Evolutionary conservation across 352 stramenopile genomes (phyloP).

Genomic region (Globisporangium canariense): DNA sequence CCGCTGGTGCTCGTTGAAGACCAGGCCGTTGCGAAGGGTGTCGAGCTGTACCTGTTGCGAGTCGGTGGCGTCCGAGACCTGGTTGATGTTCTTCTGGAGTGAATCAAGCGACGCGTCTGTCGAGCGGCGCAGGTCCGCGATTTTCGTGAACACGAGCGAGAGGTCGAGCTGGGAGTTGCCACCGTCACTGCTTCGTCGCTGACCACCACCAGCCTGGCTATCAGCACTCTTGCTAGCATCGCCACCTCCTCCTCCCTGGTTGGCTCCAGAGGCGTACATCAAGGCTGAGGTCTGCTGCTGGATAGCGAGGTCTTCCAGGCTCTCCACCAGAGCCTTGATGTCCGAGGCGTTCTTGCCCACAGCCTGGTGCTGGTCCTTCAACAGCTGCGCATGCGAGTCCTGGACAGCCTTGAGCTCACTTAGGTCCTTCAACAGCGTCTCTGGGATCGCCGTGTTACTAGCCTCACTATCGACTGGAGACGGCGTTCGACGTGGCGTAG

Average conservation of each 20-base stretch:
- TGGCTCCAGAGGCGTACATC: slow-evolving; percentile 25
- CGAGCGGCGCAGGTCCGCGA: slow-evolving; percentile 57
- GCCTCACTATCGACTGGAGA: slow-evolving; percentile 5
- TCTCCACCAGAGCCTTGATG: slow-evolving; percentile 43
- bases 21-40: slow-evolving; percentile 39
- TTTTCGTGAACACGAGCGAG: slow-evolving; percentile 80
- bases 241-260: slow-evolving; percentile 5
- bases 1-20: slow-evolving; percentile 56
- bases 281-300: slow-evolving; percentile 43
- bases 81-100: slow-evolving; percentile 48
- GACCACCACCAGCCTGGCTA: neutral
- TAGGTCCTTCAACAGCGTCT: slow-evolving; percentile 41
- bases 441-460: slow-evolving; percentile 1
- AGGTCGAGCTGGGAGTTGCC: slow-evolving; percentile 47
- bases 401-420: slow-evolving; percentile 46
- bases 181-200: slow-evolving; percentile 8
- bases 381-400: slow-evolving; percentile 30
- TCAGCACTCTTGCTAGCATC: neutral
- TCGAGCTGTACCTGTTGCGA: slow-evolving; percentile 55
- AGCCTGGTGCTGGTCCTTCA: slow-evolving; percentile 38
- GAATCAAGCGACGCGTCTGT: slow-evolving; percentile 58
- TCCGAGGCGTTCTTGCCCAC: slow-evolving; percentile 46
- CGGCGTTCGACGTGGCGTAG: neutral
- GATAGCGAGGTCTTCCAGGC: slow-evolving; percentile 50
- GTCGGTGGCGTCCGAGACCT: slow-evolving; percentile 31